Conservation (phyloP, 2,329 filamentous ascomycete genomes). For the Colletotrichum sp. region DNA sequence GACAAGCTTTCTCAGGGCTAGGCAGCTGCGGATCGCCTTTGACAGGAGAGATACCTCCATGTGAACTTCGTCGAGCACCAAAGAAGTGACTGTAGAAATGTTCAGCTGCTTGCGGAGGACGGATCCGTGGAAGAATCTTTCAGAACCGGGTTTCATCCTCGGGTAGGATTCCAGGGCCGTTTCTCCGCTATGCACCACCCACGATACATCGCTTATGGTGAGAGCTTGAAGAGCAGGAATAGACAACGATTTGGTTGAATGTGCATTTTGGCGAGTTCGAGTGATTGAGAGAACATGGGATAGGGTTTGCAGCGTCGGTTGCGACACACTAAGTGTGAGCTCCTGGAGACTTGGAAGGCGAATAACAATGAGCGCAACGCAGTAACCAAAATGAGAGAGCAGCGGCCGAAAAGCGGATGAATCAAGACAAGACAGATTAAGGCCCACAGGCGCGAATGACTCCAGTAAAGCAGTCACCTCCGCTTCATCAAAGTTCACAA, state of each 20-base stretch:
- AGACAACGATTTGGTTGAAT: background rate
- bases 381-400: background rate
- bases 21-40: fast-evolving
- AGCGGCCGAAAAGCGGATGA: fast-evolving
- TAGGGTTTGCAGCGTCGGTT: fast-evolving
- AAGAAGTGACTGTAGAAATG: background rate
- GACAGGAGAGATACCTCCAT: fast-evolving
- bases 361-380: background rate
- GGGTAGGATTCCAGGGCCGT: background rate
- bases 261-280: fast-evolving
- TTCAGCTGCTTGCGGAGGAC: background rate
- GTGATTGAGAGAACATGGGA: background rate
- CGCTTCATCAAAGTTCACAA: background rate
- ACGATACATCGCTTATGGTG: fast-evolving
- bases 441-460: fast-evolving
- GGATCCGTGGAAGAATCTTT: background rate
- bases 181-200: background rate
- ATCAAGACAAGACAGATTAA: fast-evolving
- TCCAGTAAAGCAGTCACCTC: background rate
- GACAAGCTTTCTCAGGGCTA: background rate
- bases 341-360: background rate
- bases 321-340: background rate
- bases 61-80: background rate
- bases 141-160: background rate
- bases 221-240: background rate